Base-by-base conservation (phyloP, 2,329 filamentous ascomycete species). In the Reticulascus tulasneorum region DNA sequence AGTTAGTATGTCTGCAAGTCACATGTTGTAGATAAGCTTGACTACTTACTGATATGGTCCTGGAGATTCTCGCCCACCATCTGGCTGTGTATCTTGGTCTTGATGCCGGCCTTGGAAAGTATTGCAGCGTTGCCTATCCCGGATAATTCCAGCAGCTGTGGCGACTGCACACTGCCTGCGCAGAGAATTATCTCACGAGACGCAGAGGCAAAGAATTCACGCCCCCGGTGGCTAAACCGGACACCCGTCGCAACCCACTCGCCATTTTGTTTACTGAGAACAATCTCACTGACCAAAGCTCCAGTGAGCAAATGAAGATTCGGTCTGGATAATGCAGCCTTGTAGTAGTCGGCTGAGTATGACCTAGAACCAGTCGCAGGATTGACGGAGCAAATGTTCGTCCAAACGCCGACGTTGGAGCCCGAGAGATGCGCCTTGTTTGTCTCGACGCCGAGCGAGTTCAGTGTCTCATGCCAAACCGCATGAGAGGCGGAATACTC, bases 111-210 rank as follows among this genome's bases (percentile, higher is more conserved):
- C 5, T 58, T 54, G 6, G 61, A 39, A 2, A 82, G 62, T 23
- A 79, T 64, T 0, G 59, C 50, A 7, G 45, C 47, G 29, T 65
- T 60, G 5, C 79, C 79, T 24, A 84, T 66, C 0, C 79, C 79
- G 0, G 76, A 81, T 3, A 81, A 59, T 44, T 83, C 78, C n/a
- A 75, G 66, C 12, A 78, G 59, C 54, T 73, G 76, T 6, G 70
- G 79, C 9, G 73, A 78, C 49, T 71, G 69, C 25, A 75, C 59
- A 19, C 66, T 71, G 1, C 80, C 80, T 1, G 76, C 77, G 5
- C 71, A 71, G 3, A 84, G 53, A 23, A 84, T 67, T 9, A 82
- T 66, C 46, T 83, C 79, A 33, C 54, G 44, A 1, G 38, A 40
- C 1, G 56, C 58, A 7, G 25, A 29, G 9, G 56, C 35, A 0